A percentile compares a stretch with the other conserved stretches of the same genome.
Conservation (phyloP, 2,329 filamentous ascomycete genomes). For the Cercospora berteroae region DNA sequence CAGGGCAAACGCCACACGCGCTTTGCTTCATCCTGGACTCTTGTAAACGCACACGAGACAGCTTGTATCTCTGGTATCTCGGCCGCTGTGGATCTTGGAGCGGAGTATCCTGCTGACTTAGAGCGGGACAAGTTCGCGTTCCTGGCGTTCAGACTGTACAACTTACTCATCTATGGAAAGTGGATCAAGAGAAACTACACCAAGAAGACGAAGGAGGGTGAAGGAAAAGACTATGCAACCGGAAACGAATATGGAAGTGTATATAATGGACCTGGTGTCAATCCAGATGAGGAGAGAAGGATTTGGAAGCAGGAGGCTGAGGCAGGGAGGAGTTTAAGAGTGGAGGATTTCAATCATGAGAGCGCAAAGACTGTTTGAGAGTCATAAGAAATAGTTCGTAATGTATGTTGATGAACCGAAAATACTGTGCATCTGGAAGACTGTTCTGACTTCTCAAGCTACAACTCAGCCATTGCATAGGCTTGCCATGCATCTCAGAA, state of each 20-base stretch:
- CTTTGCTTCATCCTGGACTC: constrained; percentile 67
- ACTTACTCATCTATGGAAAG: constrained; percentile 59
- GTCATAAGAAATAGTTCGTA: neutral
- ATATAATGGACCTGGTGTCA: constrained; percentile 59
- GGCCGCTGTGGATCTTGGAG: constrained; percentile 67
- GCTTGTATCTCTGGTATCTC: constrained; percentile 70
- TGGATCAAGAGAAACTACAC: constrained; percentile 54
- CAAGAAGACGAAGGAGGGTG: constrained; percentile 42
- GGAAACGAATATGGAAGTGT: constrained; percentile 58
- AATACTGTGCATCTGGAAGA: neutral
- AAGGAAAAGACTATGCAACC: constrained; percentile 56
- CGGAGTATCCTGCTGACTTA: constrained; percentile 60
- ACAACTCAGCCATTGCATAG: neutral
- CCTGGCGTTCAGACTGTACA: constrained; percentile 61
- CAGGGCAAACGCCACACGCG: constrained; percentile 63
- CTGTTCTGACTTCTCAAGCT: neutral
- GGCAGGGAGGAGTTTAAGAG: constrained; percentile 36
- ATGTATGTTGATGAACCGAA: neutral
- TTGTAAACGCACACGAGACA: constrained; percentile 68
- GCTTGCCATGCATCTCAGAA: neutral
- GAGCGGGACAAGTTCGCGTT: constrained; percentile 63
- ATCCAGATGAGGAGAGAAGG: constrained; percentile 50
- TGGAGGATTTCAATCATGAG: constrained; percentile 15
- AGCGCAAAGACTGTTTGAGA: neutral
- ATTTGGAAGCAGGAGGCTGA: constrained; percentile 54